phyloP scores from a whole-genome alignment of 2,329 filamentous ascomycete genomes.

The Phyllosticta citriasiana region DNA sequence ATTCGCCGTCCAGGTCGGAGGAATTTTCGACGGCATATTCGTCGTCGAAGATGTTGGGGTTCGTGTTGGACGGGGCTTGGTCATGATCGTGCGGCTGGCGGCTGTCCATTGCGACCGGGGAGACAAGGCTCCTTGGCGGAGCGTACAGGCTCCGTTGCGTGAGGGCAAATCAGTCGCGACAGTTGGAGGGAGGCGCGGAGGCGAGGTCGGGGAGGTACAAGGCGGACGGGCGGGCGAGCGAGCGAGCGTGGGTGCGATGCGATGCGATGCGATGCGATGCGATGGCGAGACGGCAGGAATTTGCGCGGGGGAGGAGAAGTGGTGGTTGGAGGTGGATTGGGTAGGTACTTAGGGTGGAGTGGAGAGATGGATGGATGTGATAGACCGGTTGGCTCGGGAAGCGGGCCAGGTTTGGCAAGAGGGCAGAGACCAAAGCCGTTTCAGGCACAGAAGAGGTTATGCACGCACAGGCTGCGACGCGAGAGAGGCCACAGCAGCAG shows the following conservation, averaged over 20 bases:
- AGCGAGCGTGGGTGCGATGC: neutral
- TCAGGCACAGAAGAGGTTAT: conserved; percentile 15
- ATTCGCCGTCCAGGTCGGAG: conserved; percentile 31
- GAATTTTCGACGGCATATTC: conserved; percentile 33
- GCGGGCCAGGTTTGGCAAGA: conserved; percentile 13
- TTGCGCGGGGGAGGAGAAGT: neutral
- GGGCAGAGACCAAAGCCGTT: conserved; percentile 18
- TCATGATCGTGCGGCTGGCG: conserved; percentile 23
- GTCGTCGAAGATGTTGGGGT: conserved; percentile 39
- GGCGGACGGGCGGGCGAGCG: neutral
- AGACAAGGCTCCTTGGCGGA: conserved; percentile 10
- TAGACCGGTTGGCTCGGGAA: conserved; percentile 18
- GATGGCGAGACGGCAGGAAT: neutral
- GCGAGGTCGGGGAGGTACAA: neutral
- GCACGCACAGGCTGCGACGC: neutral
- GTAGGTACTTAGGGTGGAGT: neutral
- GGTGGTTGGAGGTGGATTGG: neutral
- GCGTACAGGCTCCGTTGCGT: conserved; percentile 8
- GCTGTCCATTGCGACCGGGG: conserved; percentile 27
- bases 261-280: too few relatives aligned
- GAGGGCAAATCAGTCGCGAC: conserved; percentile 11
- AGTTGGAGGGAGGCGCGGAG: neutral
- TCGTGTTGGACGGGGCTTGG: conserved; percentile 20
- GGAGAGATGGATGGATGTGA: conserved; percentile 2
- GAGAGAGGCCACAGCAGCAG: too few relatives aligned